Conservation (phyloP, 306 rosid species). For the Sindora glabra region DNA sequence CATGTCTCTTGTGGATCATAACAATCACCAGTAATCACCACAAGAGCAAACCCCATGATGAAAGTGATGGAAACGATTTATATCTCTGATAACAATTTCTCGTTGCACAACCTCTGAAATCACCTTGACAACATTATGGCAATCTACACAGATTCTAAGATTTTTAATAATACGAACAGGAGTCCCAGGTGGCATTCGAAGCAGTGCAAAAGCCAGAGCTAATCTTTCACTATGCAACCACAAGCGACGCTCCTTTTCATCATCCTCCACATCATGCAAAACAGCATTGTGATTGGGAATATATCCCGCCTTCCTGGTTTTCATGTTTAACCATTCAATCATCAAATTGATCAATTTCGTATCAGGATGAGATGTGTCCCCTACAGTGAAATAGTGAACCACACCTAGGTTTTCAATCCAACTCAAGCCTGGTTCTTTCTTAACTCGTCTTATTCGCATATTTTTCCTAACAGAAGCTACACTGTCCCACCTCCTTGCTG, state of each 20-base stretch:
- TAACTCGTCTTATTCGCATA: slow-evolving; percentile 20
- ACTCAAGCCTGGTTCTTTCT: slow-evolving; percentile 25
- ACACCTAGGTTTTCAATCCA: slow-evolving; percentile 30
- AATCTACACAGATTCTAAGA: slow-evolving; percentile 25
- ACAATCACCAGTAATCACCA: slow-evolving; percentile 23
- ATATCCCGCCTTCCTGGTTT: slow-evolving; percentile 22
- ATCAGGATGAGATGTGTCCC: slow-evolving; percentile 23
- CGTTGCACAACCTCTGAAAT: slow-evolving; percentile 19
- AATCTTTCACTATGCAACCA: slow-evolving; percentile 31
- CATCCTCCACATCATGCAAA: slow-evolving; percentile 26
- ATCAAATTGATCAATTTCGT: slow-evolving; percentile 17
- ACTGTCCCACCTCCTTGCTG: slow-evolving; percentile 20
- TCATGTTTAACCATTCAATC: slow-evolving; percentile 29
- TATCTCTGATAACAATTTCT: slow-evolving; percentile 24
- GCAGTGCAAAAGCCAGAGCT: slow-evolving; percentile 23
- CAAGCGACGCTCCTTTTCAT: slow-evolving; percentile 24
- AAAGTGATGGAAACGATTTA: slow-evolving; percentile 26
- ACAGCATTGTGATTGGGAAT: slow-evolving; percentile 19
- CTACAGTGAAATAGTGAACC: slow-evolving; percentile 27
- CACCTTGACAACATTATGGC: slow-evolving; percentile 20
- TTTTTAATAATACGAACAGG: slow-evolving; percentile 25
- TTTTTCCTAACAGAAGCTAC: slow-evolving; percentile 27
- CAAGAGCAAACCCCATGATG: slow-evolving; percentile 24
- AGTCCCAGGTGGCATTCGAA: slow-evolving; percentile 5
- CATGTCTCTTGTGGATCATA: too few species aligned